Conservation (phyloP, 768 basidiomycete genomes). For the Kwoniella pini region DNA sequence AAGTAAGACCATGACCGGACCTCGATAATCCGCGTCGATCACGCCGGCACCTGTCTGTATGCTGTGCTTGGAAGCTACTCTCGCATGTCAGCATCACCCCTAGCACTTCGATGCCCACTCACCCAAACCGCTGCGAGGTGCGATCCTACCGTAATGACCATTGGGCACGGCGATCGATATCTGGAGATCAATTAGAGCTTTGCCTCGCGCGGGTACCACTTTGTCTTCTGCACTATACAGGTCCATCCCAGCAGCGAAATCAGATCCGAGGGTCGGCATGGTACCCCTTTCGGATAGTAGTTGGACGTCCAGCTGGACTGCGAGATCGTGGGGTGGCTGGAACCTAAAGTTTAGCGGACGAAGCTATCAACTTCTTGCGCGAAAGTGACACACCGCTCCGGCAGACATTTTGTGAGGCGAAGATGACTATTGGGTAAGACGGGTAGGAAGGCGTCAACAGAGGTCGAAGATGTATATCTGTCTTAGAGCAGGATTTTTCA, state of each 20-base stretch:
- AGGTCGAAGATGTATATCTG: too few relatives aligned
- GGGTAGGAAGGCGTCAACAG: too few relatives aligned
- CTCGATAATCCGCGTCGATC: slow-evolving; percentile 93
- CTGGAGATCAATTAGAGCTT: slow-evolving; percentile 87
- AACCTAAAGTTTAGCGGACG: neutral
- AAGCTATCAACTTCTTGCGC: neutral
- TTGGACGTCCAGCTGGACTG: slow-evolving; percentile 67
- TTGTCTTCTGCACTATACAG: slow-evolving; percentile 88
- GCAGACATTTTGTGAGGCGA: slow-evolving; percentile 10
- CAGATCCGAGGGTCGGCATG: slow-evolving; percentile 81
- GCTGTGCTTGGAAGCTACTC: slow-evolving; percentile 87
- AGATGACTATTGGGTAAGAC: too few relatives aligned
- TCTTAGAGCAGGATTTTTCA: too few relatives aligned
- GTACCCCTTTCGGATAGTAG: slow-evolving; percentile 78
- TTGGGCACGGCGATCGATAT: slow-evolving; percentile 88
- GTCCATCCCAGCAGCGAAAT: slow-evolving; percentile 88
- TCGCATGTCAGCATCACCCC: neutral
- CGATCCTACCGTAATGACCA: slow-evolving; percentile 94
- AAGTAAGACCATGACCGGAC: slow-evolving; percentile 83
- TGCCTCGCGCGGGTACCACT: slow-evolving; percentile 79
- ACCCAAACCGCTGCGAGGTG: slow-evolving; percentile 96
- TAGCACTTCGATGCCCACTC: slow-evolving; percentile 50
- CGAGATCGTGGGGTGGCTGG: slow-evolving; percentile 17
- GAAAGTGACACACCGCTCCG: slow-evolving; percentile 4
- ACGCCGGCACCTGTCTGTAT: slow-evolving; percentile 98